Evolutionary conservation across 176 grass and related monocot species (phyloP).

Genomic region (Musa beccarii): DNA sequence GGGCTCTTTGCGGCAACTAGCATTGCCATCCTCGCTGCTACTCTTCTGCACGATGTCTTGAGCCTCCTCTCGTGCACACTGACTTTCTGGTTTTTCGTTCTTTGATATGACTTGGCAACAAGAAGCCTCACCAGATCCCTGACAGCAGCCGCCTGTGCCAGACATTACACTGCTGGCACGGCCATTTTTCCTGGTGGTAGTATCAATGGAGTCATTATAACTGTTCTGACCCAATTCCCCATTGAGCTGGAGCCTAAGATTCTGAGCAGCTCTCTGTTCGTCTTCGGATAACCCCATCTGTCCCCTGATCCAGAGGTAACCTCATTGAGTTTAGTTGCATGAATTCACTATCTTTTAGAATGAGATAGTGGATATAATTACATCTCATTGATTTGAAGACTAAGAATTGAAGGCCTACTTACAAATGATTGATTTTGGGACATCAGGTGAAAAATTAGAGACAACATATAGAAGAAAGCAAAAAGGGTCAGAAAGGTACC

Average conservation of each 20-base stretch:
- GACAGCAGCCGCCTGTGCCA: constrained; percentile 55
- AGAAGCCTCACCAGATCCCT: constrained; percentile 37
- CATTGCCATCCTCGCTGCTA: constrained; percentile 20
- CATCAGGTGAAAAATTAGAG: background rate
- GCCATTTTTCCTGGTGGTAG: constrained; percentile 17
- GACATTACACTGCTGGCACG: constrained; percentile 16
- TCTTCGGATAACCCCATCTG: constrained; percentile 28
- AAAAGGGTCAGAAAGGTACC: background rate
- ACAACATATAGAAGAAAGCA: background rate
- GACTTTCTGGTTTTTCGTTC: constrained; percentile 39
- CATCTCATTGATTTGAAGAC: background rate
- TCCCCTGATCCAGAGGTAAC: constrained; percentile 2
- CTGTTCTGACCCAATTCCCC: background rate
- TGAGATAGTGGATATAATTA: background rate
- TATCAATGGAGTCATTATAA: constrained; percentile 28
- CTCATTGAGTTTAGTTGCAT: background rate
- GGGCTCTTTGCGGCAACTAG: constrained; percentile 28
- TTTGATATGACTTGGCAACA: constrained; percentile 58
- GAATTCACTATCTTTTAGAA: background rate
- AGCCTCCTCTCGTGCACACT: constrained; percentile 30
- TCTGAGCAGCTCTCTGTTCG: constrained; percentile 21
- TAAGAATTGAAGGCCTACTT: too few species aligned
- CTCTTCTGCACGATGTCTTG: constrained; percentile 27
- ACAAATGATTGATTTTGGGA: background rate
- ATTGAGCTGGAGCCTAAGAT: constrained; percentile 1